Percentiles rank a stretch among this genome's conserved stretches.
Conservation (phyloP, 257 asterid genomes). For the Linderniella brevidens region DNA sequence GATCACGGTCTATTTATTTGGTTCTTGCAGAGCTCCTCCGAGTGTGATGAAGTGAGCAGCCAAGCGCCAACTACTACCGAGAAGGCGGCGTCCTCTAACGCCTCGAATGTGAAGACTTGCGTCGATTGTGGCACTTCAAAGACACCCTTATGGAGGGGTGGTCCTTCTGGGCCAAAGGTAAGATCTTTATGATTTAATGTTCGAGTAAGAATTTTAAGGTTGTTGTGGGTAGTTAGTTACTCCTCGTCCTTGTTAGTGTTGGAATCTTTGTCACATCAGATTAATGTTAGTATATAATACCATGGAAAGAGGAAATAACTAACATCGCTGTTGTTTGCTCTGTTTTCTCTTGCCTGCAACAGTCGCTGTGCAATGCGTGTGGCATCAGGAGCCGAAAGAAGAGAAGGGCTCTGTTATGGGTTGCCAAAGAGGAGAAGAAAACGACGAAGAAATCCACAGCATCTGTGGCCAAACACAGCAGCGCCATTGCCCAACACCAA, state of each 20-base stretch:
- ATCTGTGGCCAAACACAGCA: constrained; percentile 7
- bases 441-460: constrained; percentile 28
- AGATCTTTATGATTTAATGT: background rate
- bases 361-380: constrained; percentile 10
- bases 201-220: background rate
- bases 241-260: background rate
- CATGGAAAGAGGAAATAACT: background rate
- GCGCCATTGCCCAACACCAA: constrained; percentile 12
- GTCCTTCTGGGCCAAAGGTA: constrained; percentile 99
- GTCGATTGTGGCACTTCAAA: constrained; percentile 82
- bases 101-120: constrained; percentile 52
- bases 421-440: constrained; percentile 15
- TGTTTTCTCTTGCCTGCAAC: background rate
- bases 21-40: constrained; percentile 38
- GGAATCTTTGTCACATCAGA: background rate
- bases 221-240: background rate
- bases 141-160: constrained; percentile 97
- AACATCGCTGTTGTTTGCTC: background rate
- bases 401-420: constrained; percentile 5
- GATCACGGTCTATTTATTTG: background rate
- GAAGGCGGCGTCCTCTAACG: constrained; percentile 32
- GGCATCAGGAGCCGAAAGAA: constrained; percentile 7
- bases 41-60: constrained; percentile 48
- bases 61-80: constrained; percentile 33
- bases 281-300: background rate